A percentile compares a stretch with the other conserved stretches of the same genome.
Conservation (phyloP, 371 early-diverging fungal species). For the Umbelopsis sp. region DNA sequence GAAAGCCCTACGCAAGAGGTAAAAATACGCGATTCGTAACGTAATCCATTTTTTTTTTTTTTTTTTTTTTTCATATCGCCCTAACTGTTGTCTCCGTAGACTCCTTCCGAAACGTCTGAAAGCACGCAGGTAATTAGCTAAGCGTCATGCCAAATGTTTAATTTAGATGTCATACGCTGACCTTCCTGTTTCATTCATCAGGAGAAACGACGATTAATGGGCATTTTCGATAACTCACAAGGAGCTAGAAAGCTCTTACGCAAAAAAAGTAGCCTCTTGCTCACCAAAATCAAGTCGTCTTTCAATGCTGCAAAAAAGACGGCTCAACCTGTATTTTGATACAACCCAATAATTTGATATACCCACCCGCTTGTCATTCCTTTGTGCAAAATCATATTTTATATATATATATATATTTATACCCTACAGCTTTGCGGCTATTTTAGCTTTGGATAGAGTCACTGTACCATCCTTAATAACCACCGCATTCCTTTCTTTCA, state of each 20-base stretch:
- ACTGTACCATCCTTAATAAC: conserved; percentile 55
- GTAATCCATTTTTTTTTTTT: too few relatives aligned
- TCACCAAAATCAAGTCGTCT: background rate
- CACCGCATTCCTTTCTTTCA: conserved; percentile 51
- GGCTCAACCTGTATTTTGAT: background rate
- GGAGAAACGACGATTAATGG: background rate
- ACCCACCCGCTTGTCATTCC: background rate
- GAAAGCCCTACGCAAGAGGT: background rate
- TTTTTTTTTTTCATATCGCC: too few relatives aligned
- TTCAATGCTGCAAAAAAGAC: background rate
- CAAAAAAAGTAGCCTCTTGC: background rate
- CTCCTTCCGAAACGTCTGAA: too few relatives aligned
- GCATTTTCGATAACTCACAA: background rate
- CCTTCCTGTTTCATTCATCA: background rate
- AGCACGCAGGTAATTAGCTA: too few relatives aligned
- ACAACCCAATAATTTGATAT: background rate
- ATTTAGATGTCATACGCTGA: too few relatives aligned
- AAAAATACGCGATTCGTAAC: background rate
- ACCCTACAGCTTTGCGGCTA: conserved; percentile 34
- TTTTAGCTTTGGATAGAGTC: conserved; percentile 36
- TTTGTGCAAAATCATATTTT: background rate
- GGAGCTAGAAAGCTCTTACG: background rate
- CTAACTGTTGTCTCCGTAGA: too few relatives aligned
- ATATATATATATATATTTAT: background rate
- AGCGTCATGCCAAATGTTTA: too few relatives aligned